Base-by-base conservation (phyloP, 495 filamentous ascomycete species). In the Aspergillus indologenus region DNA sequence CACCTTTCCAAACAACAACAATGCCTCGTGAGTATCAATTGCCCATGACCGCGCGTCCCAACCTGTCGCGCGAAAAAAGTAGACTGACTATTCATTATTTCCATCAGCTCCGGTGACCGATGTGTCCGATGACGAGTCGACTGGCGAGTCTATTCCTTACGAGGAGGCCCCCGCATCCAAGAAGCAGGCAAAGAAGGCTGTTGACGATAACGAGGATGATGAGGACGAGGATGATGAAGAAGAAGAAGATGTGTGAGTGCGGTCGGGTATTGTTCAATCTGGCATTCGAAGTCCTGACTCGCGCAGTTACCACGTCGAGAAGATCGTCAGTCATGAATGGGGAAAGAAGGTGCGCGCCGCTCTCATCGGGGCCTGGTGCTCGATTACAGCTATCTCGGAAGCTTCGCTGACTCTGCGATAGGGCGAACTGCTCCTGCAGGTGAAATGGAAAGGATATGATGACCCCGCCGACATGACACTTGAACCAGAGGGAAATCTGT, bases 391-490 rank as follows among this genome's bases (percentile, higher is more conserved):
- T n/a, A 50, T 43, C 46, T 12, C 34, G 20, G 20, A 24, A 43
- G 22, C 14, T 22, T 34, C 19, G 56, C 64, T 73, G 49, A 67
- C 45, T 3, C 49, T 62, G 62, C n/a, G 23, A 46, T 29, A 83
- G 77, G 75, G 75, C 26, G 63, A 57, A 0, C 59, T 82, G 31
- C 56, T 75, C 23, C 79, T 85, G 18, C 60, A 79, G 11, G 82
- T 88, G 49, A 87, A 87, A 63, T 89, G 86, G 86, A 75, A 81
- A 54, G 86, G 84, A 0, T 89, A 85, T 58, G 78, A 83, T 0
- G 72, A 82, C 18, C 72, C 71, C 12, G 61, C 62, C 1, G 85
- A 89, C 51, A 66, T 71, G 43, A 89, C 86, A 5, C 79, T 82
- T 77, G 86, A 89, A 60, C 82, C 82, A 0, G 83, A 86, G 58